phyloP scores from a whole-genome alignment of 768 basidiomycete genomes.

The Russula dissimulans region DNA sequence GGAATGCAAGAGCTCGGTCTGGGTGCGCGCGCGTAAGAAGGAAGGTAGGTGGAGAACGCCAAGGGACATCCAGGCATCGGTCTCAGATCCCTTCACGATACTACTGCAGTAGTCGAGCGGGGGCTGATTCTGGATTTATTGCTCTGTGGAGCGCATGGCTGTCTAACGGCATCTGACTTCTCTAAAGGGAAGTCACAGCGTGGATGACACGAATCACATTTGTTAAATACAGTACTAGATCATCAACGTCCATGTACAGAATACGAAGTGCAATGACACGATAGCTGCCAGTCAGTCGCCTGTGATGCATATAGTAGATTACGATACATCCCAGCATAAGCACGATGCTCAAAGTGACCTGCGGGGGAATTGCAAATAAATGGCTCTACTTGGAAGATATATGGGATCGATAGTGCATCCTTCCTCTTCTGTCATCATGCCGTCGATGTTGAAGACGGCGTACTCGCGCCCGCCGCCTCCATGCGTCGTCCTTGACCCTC shows the following conservation, averaged over 20 bases:
- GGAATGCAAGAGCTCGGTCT: no score
- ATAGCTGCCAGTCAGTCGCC: neutral
- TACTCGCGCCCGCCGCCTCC: slow-evolving; percentile 2
- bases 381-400: neutral
- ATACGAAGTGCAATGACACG: neutral
- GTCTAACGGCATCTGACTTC: no score
- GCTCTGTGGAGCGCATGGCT: no score
- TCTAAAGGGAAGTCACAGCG: neutral
- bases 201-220: neutral
- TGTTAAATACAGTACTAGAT: neutral
- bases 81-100: no score
- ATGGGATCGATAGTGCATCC: neutral
- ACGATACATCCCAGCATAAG: neutral
- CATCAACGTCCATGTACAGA: no score
- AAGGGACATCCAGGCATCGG: no score
- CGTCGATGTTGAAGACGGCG: neutral
- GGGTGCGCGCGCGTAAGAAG: no score
- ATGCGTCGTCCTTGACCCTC: slow-evolving; percentile 1
- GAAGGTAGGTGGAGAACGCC: no score
- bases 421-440: neutral
- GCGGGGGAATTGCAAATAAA: neutral
- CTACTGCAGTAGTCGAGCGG: no score
- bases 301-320: neutral
- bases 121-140: no score
- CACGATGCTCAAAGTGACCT: neutral